Evolutionary conservation across 768 basidiomycete species (phyloP).

Genomic region (Polyporus arcularius): DNA sequence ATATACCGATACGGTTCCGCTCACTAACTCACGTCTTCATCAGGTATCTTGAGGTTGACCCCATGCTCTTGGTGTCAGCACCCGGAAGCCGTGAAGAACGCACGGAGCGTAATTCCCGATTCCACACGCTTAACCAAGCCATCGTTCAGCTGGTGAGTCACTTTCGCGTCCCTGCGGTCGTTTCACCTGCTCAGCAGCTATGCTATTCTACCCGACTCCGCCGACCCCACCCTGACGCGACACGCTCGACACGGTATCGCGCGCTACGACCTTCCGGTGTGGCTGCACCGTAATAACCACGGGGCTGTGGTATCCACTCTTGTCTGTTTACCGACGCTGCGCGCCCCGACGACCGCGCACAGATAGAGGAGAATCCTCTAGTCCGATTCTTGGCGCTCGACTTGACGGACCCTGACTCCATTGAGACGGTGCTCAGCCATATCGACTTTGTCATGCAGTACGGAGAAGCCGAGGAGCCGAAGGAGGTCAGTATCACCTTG

Average conservation of each 20-base stretch:
- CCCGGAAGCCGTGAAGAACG: slow-evolving; percentile 56
- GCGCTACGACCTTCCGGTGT: background rate
- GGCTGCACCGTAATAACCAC: background rate
- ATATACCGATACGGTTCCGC: background rate
- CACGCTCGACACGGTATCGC: background rate
- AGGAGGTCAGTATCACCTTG: slow-evolving; percentile 58
- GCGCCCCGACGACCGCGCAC: background rate
- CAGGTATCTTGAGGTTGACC: slow-evolving; percentile 94
- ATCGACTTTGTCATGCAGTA: slow-evolving; percentile 99
- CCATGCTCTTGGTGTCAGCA: slow-evolving; percentile 72
- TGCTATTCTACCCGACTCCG: background rate
- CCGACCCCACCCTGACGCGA: background rate
- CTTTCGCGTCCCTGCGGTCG: background rate
- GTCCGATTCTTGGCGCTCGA: slow-evolving; percentile 97
- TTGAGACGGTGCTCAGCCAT: slow-evolving; percentile 90
- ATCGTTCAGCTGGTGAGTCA: slow-evolving; percentile 86
- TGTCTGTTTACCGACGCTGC: background rate
- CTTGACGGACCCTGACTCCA: slow-evolving; percentile 84
- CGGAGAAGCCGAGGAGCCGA: slow-evolving; percentile 97
- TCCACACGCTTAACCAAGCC: slow-evolving; percentile 92
- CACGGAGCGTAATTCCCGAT: slow-evolving; percentile 67
- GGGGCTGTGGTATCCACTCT: background rate
- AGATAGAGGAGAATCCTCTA: slow-evolving; percentile 99
- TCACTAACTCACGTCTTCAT: background rate
- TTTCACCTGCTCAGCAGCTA: slow-evolving; percentile 4